These are phyloP conservation scores for Rhizopus delemar DNA, from an alignment of 371 early-diverging fungal genomes.

Conservation along the genomic window DNA sequence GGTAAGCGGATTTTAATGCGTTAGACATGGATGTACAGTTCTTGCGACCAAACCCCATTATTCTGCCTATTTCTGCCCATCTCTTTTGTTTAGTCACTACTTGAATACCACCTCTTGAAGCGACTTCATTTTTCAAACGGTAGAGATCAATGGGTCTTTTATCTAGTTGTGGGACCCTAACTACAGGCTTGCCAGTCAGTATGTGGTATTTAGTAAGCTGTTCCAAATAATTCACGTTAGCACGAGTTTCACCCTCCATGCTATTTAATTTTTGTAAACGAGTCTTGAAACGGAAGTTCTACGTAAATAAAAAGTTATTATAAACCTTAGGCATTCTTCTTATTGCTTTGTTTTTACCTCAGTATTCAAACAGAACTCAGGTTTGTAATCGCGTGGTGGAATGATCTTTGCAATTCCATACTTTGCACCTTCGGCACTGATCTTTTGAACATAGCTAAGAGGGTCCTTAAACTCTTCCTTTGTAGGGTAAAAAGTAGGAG, in stretches of 20 bases:
- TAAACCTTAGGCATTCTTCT: neutral
- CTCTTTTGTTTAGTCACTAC: conserved; percentile 80
- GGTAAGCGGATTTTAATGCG: conserved; percentile 77
- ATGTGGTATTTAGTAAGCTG: conserved; percentile 88
- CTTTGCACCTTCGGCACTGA: conserved; percentile 76
- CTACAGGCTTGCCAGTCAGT: conserved; percentile 72
- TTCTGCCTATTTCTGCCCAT: conserved; percentile 89
- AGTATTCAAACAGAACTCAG: conserved; percentile 83
- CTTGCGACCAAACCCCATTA: conserved; percentile 73
- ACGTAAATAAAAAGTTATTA: conserved; percentile 6
- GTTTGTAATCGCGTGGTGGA: conserved; percentile 85
- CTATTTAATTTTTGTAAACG: conserved; percentile 88
- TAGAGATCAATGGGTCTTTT: conserved; percentile 85
- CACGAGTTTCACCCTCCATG: conserved; percentile 88
- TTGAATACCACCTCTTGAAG: conserved; percentile 76
- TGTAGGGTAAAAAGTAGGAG: conserved; percentile 85
- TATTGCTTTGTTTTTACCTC: conserved; percentile 54
- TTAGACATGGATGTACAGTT: conserved; percentile 86
- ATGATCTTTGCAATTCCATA: conserved; percentile 92
- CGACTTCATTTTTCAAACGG: conserved; percentile 82
- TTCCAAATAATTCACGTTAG: conserved; percentile 87
- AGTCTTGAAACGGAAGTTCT: conserved; percentile 89
- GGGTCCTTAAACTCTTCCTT: conserved; percentile 84
- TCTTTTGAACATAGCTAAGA: conserved; percentile 78
- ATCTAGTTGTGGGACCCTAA: conserved; percentile 80